Evolutionary conservation across 345 rosid genomes (phyloP).

Genomic region (Eucalyptus sp.): DNA sequence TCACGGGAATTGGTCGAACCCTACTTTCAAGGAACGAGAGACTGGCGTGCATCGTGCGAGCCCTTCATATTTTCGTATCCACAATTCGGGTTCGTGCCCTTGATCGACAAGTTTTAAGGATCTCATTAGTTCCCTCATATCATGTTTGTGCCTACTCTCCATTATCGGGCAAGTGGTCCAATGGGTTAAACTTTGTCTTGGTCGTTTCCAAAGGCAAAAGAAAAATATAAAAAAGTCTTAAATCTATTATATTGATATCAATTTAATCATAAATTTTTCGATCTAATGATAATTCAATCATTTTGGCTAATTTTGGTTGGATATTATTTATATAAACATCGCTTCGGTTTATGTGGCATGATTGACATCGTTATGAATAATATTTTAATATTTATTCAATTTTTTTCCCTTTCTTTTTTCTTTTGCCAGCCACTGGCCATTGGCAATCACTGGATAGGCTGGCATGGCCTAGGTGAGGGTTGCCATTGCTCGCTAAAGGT

Average conservation of each 20-base stretch:
- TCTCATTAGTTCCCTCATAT: background rate
- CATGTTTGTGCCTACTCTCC: background rate
- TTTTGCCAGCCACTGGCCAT: rapidly evolving
- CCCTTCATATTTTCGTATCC: background rate
- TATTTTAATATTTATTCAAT: rapidly evolving
- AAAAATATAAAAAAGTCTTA: too few relatives aligned
- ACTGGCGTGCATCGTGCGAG: background rate
- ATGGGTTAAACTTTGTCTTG: background rate
- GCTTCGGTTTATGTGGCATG: too few relatives aligned
- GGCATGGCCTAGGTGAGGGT: background rate
- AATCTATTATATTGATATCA: too few relatives aligned
- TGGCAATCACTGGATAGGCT: rapidly evolving
- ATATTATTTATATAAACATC: too few relatives aligned
- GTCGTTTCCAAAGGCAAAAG: too few relatives aligned
- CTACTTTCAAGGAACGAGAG: background rate
- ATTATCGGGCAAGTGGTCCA: background rate
- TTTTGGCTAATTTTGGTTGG: background rate
- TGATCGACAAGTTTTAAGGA: background rate
- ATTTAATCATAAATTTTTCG: background rate
- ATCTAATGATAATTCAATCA: rapidly evolving
- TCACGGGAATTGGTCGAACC: background rate
- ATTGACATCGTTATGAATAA: rapidly evolving
- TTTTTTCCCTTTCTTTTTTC: rapidly evolving
- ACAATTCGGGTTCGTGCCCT: background rate
- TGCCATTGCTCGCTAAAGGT: background rate